These are phyloP conservation scores for Astrephomene gubernaculifera DNA, from an alignment of 139 green algal genomes.

Conservation along the genomic window DNA sequence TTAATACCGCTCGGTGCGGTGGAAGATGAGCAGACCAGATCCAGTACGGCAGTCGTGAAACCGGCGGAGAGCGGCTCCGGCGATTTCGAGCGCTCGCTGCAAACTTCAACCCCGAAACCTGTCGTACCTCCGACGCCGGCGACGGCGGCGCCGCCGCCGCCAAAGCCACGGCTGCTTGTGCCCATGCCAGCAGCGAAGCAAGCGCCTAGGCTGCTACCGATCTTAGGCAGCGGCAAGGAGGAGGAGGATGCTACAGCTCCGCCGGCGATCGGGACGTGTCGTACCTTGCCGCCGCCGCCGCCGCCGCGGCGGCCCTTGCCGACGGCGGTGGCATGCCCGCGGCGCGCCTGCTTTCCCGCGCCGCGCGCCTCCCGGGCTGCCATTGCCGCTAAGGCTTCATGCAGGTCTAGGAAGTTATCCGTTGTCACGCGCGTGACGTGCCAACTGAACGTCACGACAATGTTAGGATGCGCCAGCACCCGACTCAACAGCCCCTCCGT, in stretches of 20 bases:
- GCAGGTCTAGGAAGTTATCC: conserved; percentile 20
- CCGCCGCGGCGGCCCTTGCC: background rate
- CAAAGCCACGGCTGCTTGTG: background rate
- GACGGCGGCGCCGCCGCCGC: background rate
- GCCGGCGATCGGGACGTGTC: background rate
- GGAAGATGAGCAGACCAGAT: background rate
- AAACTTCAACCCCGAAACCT: too few relatives aligned
- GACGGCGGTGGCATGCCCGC: background rate
- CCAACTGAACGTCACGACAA: conserved; percentile 9
- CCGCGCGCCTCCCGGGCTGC: background rate
- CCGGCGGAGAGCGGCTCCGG: background rate
- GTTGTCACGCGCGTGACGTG: conserved; percentile 11
- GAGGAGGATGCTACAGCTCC: too few relatives aligned
- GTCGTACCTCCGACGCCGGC: background rate
- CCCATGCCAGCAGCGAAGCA: too few relatives aligned
- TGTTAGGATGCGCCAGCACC: conserved; percentile 25
- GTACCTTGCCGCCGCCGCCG: background rate
- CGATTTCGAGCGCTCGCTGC: background rate
- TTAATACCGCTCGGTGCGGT: too few relatives aligned
- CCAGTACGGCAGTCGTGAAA: background rate
- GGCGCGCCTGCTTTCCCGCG: background rate
- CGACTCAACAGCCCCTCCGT: conserved; percentile 36
- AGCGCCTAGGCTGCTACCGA: too few relatives aligned
- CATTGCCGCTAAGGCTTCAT: background rate
- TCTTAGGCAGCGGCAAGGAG: too few relatives aligned